Evolutionary conservation across 1,139 yeast genomes (phyloP).

Genomic region (Zygoascus hellenicus): DNA sequence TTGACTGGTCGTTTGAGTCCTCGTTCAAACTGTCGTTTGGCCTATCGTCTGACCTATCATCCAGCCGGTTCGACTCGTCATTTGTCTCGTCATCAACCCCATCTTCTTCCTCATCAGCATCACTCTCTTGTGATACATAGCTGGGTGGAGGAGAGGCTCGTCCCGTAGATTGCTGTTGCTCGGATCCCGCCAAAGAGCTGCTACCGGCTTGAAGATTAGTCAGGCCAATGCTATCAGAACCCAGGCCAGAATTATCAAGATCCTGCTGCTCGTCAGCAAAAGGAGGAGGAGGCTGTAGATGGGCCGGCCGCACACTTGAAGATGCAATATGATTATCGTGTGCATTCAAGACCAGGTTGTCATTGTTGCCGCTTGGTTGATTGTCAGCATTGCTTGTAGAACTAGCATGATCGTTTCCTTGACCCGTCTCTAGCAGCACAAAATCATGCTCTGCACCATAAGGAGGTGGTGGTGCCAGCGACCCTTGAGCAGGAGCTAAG

Average conservation of each 20-base stretch:
- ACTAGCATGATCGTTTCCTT: conserved; percentile 1
- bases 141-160: conserved; percentile 27
- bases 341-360: conserved; percentile 2
- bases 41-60: no score
- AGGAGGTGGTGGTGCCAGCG: conserved; percentile 71
- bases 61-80: not conserved
- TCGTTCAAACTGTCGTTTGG: not conserved
- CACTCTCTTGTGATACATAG: conserved; percentile 22
- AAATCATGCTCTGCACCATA: conserved; percentile 49
- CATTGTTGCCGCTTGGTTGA: not conserved
- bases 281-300: conserved; percentile 5
- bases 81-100: not conserved
- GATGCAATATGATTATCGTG: conserved; percentile 8
- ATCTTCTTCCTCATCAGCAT: conserved; percentile 11
- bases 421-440: conserved; percentile 33
- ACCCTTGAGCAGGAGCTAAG: conserved; percentile 70
- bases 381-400: not conserved
- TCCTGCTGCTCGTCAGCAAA: conserved; percentile 5
- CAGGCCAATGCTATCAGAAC: conserved; percentile 6
- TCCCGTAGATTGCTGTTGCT: conserved; percentile 4
- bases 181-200: not conserved
- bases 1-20: not conserved
- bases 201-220: conserved; percentile 8
- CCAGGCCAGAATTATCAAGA: not conserved
- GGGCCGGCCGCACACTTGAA: not conserved